phyloP scores from a whole-genome alignment of 345 rosid species.

The Eutrema heterophyllum region DNA sequence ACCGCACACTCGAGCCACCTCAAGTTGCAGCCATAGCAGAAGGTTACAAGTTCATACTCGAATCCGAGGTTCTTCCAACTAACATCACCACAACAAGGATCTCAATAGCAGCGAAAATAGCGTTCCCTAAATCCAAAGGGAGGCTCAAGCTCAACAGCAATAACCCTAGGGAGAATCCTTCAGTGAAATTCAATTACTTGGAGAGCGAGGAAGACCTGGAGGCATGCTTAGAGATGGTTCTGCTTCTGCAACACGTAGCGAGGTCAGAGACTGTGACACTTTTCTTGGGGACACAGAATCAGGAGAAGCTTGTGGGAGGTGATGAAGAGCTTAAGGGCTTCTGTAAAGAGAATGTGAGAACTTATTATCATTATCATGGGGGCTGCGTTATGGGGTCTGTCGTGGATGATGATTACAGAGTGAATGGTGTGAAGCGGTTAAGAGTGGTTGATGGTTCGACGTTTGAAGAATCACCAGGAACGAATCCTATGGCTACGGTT shows the following conservation, averaged over 20 bases:
- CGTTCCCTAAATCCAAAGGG: conserved; percentile 66
- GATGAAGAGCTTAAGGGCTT: conserved; percentile 36
- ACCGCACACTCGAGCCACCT: conserved; percentile 56
- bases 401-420: conserved; percentile 48
- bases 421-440: conserved; percentile 44
- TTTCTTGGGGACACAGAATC: conserved; percentile 36
- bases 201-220: conserved; percentile 45
- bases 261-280: conserved; percentile 46
- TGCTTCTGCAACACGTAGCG: conserved; percentile 47
- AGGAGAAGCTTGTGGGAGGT: conserved; percentile 30
- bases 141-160: conserved; percentile 46
- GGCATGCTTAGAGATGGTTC: conserved; percentile 52
- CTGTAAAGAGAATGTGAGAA: conserved; percentile 62
- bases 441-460: conserved; percentile 79
- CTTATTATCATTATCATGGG: conserved; percentile 65
- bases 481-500: conserved; percentile 76
- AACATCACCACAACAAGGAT: conserved; percentile 45
- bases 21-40: conserved; percentile 58
- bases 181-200: conserved; percentile 63
- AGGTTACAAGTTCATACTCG: conserved; percentile 48
- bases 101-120: conserved; percentile 52
- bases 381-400: conserved; percentile 61
- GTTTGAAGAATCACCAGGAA: conserved; percentile 67
- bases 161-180: conserved; percentile 62
- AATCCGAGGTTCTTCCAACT: conserved; percentile 46